These are phyloP conservation scores for Ophiostoma piceae DNA, from an alignment of 2,329 filamentous ascomycete genomes.

Conservation along the genomic window DNA sequence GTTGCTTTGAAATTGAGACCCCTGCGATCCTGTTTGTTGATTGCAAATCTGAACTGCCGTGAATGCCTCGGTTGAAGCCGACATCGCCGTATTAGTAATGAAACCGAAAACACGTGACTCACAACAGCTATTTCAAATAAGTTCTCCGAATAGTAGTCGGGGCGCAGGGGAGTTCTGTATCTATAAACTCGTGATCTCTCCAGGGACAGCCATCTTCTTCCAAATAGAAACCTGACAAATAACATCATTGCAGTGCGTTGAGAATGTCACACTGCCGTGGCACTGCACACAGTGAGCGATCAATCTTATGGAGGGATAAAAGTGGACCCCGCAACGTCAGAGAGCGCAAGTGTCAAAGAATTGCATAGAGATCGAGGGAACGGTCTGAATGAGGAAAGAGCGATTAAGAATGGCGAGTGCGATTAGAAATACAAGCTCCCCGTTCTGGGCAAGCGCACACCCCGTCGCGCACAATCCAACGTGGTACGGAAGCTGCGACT, in stretches of 20 bases:
- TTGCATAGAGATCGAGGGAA: not conserved
- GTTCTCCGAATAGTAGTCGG: not conserved
- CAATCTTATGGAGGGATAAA: not conserved
- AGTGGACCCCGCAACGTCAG: not conserved
- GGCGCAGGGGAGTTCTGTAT: not conserved
- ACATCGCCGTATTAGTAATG: not conserved
- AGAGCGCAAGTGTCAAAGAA: not conserved
- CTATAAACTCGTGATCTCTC: not conserved
- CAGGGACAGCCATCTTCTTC: not conserved
- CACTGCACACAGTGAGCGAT: not conserved
- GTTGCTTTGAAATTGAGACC: no score
- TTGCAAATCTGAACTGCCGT: not conserved
- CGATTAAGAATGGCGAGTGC: not conserved
- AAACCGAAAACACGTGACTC: not conserved
- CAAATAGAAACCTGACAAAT: not conserved
- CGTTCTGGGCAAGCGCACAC: slow-evolving; percentile 5
- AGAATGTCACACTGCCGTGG: not conserved
- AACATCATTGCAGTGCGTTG: not conserved
- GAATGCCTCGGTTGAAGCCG: not conserved
- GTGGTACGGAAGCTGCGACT: slow-evolving; percentile 5
- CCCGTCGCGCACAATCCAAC: not conserved
- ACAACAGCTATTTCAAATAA: not conserved
- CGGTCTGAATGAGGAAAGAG: not conserved
- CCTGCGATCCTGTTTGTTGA: not conserved
- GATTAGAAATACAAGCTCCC: slow-evolving; percentile 16